Evolutionary conservation across 805 yeast species (phyloP), one percentile per base, ranked within the genome.

Genomic region (Dipodascopsis uninucleata): DNA sequence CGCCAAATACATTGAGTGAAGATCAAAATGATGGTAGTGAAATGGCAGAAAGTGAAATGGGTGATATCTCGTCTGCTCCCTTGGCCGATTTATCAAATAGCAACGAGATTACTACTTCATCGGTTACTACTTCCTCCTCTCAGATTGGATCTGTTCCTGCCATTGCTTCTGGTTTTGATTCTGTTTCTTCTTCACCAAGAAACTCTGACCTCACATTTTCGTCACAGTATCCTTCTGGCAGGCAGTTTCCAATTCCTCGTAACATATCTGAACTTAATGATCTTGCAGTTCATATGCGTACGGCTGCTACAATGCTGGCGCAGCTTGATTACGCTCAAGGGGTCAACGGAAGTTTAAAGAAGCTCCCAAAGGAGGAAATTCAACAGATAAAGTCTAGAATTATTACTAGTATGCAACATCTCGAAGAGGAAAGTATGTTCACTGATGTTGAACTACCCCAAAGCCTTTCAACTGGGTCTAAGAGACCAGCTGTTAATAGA

Each of bases 221-320:
- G 3, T 56, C 66, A 1, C 43, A 80, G 71, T 35, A 64, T 68
- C 31, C 43, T 8, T 35, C 36, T 8, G 12, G 10, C 10, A 16
- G 17, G 17, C 35, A 31, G 17, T 17, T 42, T 2, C 45, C 52
- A 4, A 38, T 47, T 14, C 43, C 53, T n/a, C 38, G 29, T 33
- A 41, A 42, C 21, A 22, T 42, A 5, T 14, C 37, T 9, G 47
- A 48, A 10, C 18, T 41, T 28, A 45, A 47, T 28, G 53, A 53
- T 20, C 47, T 87, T 28, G 94, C 96, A 0, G 82, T 86, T 6
- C 97, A 93, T 63, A 86, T 93, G 90, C 76, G 97, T 56, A 89
- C 95, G 22, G 97, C 98, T 0, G 85, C 97, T 1, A 85, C 93
- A 3, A 93, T 93, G 95, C 69, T 93, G 22, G 79, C 88, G 7